Base-by-base conservation (phyloP, 768 basidiomycete genomes). In the Hypsizygus marmoreus region DNA sequence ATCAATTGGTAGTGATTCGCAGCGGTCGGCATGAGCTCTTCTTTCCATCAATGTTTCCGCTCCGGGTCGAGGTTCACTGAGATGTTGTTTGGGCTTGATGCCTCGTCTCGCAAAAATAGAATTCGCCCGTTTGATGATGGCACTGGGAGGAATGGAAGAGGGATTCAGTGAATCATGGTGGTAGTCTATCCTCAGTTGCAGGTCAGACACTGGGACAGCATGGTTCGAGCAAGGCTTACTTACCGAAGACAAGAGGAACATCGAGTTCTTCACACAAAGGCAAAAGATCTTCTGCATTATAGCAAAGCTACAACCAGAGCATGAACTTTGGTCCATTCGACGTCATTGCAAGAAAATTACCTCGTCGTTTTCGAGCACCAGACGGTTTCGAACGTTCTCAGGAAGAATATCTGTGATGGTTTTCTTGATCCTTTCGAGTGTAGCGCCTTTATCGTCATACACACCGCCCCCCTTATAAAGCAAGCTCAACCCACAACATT, bases 301-400 rank as follows among this genome's bases (percentile, higher is more conserved):
- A 97, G 58, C 92, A 95, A 53, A 97, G 57, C 75, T 79, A 38
- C 7, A 43, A 16, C 1, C 13, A 7, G 19, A 35, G 20, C 30
- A n/a, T 38, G 17, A 29, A 38, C n/a, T 4, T 16, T 9, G 9
- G 5, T 9, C 13, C 5, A 25, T 1, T n/a, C 11, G 29, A 16
- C 30, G 68, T 55, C 17, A 39, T 14, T 28, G n/a, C 34, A 14
- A 13, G 7, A 13, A 9, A 58, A 69, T 31, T 45, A 88, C 90
- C 72, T 97, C 95, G 53, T 97, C 95, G 49, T 97, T 97, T 66
- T 97, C 95, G n/a, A 94, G 72, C 2, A 92, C 93, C 16, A 95
- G 63, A 34, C 95, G 75, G 11, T 75, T 75, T 49, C 87, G 80
- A 47, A 91, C 82, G 17, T 79, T 76, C 16, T 77, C 67, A 6